Base-by-base conservation (phyloP, 2,329 filamentous ascomycete genomes). In the Colletotrichum tanaceti region DNA sequence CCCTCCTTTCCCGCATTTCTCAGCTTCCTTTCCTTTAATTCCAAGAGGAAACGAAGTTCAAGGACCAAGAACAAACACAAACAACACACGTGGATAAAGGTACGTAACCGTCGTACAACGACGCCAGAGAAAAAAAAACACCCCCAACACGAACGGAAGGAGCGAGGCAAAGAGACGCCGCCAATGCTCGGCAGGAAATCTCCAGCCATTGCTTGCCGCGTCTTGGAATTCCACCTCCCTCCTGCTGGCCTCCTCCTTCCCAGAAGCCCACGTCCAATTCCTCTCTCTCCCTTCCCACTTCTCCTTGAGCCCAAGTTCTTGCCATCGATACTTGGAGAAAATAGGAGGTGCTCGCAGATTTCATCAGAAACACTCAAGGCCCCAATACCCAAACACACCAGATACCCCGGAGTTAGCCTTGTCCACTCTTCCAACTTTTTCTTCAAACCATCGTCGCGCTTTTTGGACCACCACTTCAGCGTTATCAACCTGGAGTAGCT, bases 261-360 rank as follows among this genome's bases (percentile, higher is more conserved):
- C 74, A 70, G 68, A 58, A 52, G 28, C 32, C 35, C 22, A 16
- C 46, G 16, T 50, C 24, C 59, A 60, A 59, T 59, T 72, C 74
- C 74, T 75, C 75, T 73, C 73, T 75, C 75, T 73, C 73, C 71
- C 65, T 77, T 78, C 76, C 76, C 70, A 49, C 28, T 46, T 57
- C 49, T 49, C 53, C 52, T 35, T 7, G 10, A 18, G 43, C 49
- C 53, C n/a, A 53, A 61, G 54, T 47, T 65, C 63, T 61, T 41
- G 39, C 54, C 55, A 55, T 65, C 55, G 20, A 68, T n/a, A 58
- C 24, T 46, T 46, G 20, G 7, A 22, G n/a, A 9, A 20, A 46
- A 54, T 54, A 60, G 55, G 55, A 60, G 62, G 44, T 49, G 32
- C 54, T 41, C 32, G 62, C 35, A 44, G 22, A n/a, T 65, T 52